Conservation (phyloP, 1,139 yeast species). For the Saccharomyces hybrid region DNA sequence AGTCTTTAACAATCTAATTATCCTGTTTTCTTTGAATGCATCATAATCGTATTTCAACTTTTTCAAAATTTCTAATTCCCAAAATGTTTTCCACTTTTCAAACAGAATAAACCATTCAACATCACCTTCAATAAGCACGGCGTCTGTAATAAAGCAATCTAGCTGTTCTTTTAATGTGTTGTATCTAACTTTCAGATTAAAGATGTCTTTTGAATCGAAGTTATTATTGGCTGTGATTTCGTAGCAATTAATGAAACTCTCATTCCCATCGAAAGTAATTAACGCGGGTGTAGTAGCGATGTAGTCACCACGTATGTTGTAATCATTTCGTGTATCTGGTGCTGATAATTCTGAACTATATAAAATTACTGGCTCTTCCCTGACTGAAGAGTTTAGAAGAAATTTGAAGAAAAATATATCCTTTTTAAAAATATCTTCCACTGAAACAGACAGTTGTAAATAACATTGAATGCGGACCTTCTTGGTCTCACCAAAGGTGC, state of each 20-base stretch:
- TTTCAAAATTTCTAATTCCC: constrained; percentile 19
- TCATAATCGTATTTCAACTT: constrained; percentile 20
- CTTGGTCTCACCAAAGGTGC: constrained; percentile 12
- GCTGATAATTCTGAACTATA: constrained; percentile 14
- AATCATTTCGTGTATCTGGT: constrained; percentile 7
- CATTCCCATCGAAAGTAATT: constrained; percentile 14
- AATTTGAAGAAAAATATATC: constrained; percentile 27
- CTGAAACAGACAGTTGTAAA: constrained; percentile 28
- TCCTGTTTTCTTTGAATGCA: constrained; percentile 10
- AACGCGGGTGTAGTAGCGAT: constrained; percentile 13
- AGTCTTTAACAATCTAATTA: constrained; percentile 8
- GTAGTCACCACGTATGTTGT: constrained; percentile 17
- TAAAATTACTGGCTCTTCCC: constrained; percentile 22
- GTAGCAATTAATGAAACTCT: constrained; percentile 24
- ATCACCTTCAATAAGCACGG: constrained; percentile 23
- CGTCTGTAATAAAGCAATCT: constrained; percentile 24
- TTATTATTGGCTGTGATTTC: constrained; percentile 11
- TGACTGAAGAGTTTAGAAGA: constrained; percentile 21
- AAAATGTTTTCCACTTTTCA: constrained; percentile 20
- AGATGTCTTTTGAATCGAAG: constrained; percentile 18
- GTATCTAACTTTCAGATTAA: constrained; percentile 19
- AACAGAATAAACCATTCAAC: constrained; percentile 18
- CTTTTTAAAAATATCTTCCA: constrained; percentile 28
- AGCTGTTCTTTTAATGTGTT: constrained; percentile 24
- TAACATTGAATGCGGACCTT: constrained; percentile 13